Conservation (phyloP, 2,329 filamentous ascomycete genomes). For the Stagonosporopsis rhizophila region DNA sequence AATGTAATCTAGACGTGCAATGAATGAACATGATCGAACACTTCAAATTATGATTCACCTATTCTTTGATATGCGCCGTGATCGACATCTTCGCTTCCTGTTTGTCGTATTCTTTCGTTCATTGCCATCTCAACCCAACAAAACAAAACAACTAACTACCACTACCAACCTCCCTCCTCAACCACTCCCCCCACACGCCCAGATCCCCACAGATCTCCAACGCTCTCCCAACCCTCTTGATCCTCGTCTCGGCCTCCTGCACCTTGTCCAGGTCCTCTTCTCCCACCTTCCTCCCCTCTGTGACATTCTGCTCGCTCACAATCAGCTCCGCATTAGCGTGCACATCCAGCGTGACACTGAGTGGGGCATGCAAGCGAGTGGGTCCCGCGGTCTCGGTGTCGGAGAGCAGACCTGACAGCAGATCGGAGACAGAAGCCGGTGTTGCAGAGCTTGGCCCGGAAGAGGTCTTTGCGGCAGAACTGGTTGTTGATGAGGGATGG, state of each 20-base stretch:
- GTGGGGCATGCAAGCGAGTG: slow-evolving; percentile 53
- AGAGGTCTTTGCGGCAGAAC: not conserved
- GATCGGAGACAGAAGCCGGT: slow-evolving; percentile 23
- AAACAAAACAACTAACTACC: not conserved
- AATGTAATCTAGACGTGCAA: slow-evolving; percentile 21
- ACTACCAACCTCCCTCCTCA: slow-evolving; percentile 36
- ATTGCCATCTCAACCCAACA: too few species aligned
- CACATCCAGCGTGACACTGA: slow-evolving; percentile 65
- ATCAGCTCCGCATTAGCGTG: slow-evolving; percentile 66
- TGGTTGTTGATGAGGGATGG: slow-evolving; percentile 24
- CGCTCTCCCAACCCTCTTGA: slow-evolving; percentile 52
- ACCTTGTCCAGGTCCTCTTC: slow-evolving; percentile 40
- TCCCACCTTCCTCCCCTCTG: slow-evolving; percentile 9
- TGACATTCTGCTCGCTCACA: slow-evolving; percentile 65
- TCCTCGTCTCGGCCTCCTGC: slow-evolving; percentile 26
- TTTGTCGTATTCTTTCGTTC: too few species aligned
- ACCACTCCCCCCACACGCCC: slow-evolving; percentile 61
- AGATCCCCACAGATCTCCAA: slow-evolving; percentile 58
- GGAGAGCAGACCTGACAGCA: slow-evolving; percentile 27
- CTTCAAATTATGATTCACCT: not conserved
- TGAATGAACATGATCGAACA: slow-evolving; percentile 21
- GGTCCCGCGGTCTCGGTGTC: slow-evolving; percentile 16
- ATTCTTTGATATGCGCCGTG: not conserved
- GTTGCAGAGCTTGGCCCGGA: slow-evolving; percentile 9
- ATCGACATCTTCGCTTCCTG: too few species aligned